Evolutionary conservation across 495 filamentous ascomycete species (phyloP).

Genomic region (Trichoderma gamsii): DNA sequence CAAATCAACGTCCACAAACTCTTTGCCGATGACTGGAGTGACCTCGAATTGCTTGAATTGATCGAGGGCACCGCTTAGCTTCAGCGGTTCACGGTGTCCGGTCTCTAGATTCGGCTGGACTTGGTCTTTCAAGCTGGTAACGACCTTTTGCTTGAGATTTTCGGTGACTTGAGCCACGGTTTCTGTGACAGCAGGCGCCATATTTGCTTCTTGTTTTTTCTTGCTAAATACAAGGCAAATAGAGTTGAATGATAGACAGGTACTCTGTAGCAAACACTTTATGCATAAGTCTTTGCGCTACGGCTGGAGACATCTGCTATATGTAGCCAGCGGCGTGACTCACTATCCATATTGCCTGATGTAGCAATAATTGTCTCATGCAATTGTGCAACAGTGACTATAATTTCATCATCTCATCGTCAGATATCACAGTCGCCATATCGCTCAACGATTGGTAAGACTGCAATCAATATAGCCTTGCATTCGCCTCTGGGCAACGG

Average conservation of each 20-base stretch:
- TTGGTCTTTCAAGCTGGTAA: constrained; percentile 17
- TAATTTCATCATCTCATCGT: constrained; percentile 6
- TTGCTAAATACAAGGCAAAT: not conserved
- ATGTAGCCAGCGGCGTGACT: not conserved
- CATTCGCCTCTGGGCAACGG: not conserved
- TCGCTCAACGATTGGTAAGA: not conserved
- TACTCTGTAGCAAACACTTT: not conserved
- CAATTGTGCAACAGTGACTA: constrained; percentile 10
- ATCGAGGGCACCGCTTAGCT: constrained; percentile 47
- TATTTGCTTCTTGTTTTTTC: constrained; percentile 14
- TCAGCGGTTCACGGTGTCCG: constrained; percentile 35
- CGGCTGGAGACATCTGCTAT: not conserved
- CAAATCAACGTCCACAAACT: constrained; percentile 55
- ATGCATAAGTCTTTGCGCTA: not conserved
- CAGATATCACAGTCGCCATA: not conserved
- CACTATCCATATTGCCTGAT: not conserved
- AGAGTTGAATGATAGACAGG: not conserved
- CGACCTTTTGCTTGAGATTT: constrained; percentile 24
- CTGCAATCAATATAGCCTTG: not conserved
- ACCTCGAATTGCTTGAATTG: constrained; percentile 55
- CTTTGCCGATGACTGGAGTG: constrained; percentile 62
- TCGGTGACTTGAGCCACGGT: constrained; percentile 23
- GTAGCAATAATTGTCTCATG: not conserved
- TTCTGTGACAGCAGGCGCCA: constrained; percentile 28
- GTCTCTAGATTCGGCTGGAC: constrained; percentile 23